Evolutionary conservation across 75 land plant genomes (phyloP), one percentile per base, ranked within the genome.

Genomic region (Pinus taeda): DNA sequence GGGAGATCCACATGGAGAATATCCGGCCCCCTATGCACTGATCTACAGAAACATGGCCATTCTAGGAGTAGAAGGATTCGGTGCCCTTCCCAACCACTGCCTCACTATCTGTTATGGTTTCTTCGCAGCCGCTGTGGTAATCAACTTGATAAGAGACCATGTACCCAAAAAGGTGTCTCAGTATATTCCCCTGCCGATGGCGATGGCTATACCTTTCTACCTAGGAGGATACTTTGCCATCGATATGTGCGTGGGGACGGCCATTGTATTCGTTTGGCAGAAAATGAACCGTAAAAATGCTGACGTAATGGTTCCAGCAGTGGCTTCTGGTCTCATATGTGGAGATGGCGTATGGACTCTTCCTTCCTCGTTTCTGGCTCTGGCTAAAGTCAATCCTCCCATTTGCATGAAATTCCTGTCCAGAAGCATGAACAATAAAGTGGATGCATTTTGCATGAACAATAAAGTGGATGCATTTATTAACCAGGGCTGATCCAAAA

Each of bases 151-250:
- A 15, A 75, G 80, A 17, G 87, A 85, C 60, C n/a, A 21, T 15
- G 59, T 75, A 49, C 36, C 55, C 6, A 76, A 71, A 21, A 59
- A 57, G 55, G 39, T 74, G 9, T 17, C 78, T 9, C 21, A 70
- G 71, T 88, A 39, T 57, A 57, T 89, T 14, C 91, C 91, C 53
- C 80, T 79, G 15, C 82, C 90, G 3, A 89, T 89, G 91, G 91
- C 85, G 8, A 84, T 89, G 91, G 91, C 91, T 58, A 82, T 89
- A 37, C 91, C 91, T 3, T 89, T 89, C 78, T 89, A 89, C 79
- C 75, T 88, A 20, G 91, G 91, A 0, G 81, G 76, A 24, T 89
- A 88, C 81, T 89, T 89, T 69, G 78, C 91, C 73, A 85, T 89
- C 30, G 91, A 89, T 69, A 89, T 89, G 91, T 89, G 86, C 57